Conservation (phyloP, 108 stramenopile genomes). For the Skeletonema grethae region DNA sequence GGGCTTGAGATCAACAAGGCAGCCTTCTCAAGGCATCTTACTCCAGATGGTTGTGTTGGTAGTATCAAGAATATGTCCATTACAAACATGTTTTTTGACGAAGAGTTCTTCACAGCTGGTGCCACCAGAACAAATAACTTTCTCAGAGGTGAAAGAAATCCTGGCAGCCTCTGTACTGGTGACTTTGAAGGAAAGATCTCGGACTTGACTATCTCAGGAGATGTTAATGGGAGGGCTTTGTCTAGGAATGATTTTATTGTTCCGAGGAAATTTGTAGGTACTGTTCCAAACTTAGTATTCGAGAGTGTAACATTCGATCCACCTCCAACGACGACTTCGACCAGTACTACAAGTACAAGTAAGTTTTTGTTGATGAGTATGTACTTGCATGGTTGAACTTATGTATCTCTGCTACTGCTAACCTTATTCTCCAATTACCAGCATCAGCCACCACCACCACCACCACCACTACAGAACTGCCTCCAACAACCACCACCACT, state of each 20-base stretch:
- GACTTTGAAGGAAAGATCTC: constrained; percentile 14
- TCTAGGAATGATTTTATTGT: constrained; percentile 11
- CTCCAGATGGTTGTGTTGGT: constrained; percentile 21
- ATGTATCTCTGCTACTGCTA: not conserved
- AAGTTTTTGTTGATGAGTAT: constrained; percentile 1
- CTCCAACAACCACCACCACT: not conserved
- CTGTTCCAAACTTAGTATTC: constrained; percentile 3
- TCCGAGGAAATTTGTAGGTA: constrained; percentile 1
- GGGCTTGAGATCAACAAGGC: constrained; percentile 23
- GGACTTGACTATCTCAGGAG: constrained; percentile 14
- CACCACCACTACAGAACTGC: not conserved
- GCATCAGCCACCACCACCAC: not conserved
- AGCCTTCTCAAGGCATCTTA: constrained; percentile 25
- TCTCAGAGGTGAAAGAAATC: constrained; percentile 4
- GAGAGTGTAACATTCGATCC: constrained; percentile 1
- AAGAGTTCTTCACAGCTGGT: constrained; percentile 14
- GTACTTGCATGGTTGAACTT: not conserved
- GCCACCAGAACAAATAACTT: not conserved
- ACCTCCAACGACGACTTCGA: not conserved
- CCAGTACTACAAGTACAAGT: constrained; percentile 4
- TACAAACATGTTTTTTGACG: constrained; percentile 22
- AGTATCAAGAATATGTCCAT: constrained; percentile 17
- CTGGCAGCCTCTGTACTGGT: constrained; percentile 9
- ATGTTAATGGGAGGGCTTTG: constrained; percentile 17
- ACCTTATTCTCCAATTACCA: not conserved